Conservation (phyloP, 2,329 filamentous ascomycete genomes). For the Trichophyton schoenleinii region DNA sequence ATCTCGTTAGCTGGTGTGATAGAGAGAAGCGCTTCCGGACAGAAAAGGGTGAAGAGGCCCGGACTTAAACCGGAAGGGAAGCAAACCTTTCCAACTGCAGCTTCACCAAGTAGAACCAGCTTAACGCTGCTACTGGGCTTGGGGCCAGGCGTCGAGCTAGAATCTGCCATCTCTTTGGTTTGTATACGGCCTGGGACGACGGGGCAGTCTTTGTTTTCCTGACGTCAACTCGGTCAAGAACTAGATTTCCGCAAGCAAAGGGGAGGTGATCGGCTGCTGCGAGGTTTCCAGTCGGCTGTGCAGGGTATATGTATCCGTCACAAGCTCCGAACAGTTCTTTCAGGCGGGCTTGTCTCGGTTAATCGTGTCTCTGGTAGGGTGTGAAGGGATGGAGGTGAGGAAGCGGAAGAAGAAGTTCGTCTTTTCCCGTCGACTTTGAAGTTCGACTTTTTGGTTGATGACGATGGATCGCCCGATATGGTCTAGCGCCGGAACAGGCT, state of each 20-base stretch:
- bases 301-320: not conserved
- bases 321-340: not conserved
- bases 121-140: conserved; percentile 99
- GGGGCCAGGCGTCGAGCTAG: conserved; percentile 51
- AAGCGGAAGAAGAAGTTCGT: not conserved
- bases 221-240: not conserved
- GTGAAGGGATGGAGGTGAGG: not conserved
- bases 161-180: conserved; percentile 51
- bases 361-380: not conserved
- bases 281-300: not conserved
- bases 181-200: not conserved
- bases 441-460: not conserved
- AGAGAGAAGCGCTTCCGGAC: not conserved
- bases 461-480: conserved; percentile 1
- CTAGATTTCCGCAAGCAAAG: not conserved
- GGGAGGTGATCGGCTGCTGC: not conserved
- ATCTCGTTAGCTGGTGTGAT: not conserved
- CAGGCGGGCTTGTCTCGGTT: not conserved
- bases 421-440: not conserved
- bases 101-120: conserved; percentile 93
- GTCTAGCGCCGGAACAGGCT: not conserved
- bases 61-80: not conserved
- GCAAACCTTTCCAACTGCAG: conserved; percentile 90
- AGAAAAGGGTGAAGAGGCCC: conserved; percentile 1
- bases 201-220: not conserved